These are phyloP conservation scores for Lyophyllum atratum DNA, from an alignment of 768 basidiomycete species.

Conservation along the genomic window DNA sequence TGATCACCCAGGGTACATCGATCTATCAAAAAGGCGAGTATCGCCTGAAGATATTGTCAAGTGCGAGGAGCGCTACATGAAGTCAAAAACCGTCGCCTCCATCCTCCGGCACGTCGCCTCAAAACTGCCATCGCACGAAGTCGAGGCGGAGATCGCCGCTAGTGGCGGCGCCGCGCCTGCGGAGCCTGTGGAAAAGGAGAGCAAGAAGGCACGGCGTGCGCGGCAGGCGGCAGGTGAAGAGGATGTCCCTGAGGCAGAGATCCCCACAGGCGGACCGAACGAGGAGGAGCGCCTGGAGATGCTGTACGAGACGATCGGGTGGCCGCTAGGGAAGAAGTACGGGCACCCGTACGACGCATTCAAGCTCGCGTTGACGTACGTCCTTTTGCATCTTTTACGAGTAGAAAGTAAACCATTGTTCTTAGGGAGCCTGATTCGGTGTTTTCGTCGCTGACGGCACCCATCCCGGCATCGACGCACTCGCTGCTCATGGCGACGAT, in stretches of 20 bases:
- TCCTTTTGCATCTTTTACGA: constrained; percentile 7
- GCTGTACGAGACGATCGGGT: constrained; percentile 88
- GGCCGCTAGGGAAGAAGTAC: constrained; percentile 91
- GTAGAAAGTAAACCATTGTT: background rate
- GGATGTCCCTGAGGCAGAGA: constrained; percentile 40
- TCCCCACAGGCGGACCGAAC: constrained; percentile 43
- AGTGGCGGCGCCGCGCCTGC: constrained; percentile 18
- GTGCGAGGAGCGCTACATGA: constrained; percentile 98
- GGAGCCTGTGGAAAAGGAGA: constrained; percentile 46
- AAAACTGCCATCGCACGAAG: constrained; percentile 58
- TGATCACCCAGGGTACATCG: constrained; percentile 83
- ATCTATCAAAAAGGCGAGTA: constrained; percentile 96
- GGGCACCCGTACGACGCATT: constrained; percentile 98
- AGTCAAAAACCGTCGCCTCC: constrained; percentile 93
- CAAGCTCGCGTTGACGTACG: constrained; percentile 93
- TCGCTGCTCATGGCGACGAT: constrained; percentile 78
- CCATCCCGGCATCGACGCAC: constrained; percentile 57
- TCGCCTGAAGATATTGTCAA: constrained; percentile 98
- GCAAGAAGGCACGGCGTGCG: constrained; percentile 47
- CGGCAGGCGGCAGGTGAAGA: constrained; percentile 50
- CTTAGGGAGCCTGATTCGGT: constrained; percentile 62
- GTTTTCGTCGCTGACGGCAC: constrained; percentile 67
- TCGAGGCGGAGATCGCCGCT: constrained; percentile 35
- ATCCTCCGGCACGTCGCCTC: constrained; percentile 92
- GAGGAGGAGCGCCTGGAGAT: constrained; percentile 83